phyloP scores from a whole-genome alignment of 192 early-diverging fungal genomes.

The Blastocladiella britannica region DNA sequence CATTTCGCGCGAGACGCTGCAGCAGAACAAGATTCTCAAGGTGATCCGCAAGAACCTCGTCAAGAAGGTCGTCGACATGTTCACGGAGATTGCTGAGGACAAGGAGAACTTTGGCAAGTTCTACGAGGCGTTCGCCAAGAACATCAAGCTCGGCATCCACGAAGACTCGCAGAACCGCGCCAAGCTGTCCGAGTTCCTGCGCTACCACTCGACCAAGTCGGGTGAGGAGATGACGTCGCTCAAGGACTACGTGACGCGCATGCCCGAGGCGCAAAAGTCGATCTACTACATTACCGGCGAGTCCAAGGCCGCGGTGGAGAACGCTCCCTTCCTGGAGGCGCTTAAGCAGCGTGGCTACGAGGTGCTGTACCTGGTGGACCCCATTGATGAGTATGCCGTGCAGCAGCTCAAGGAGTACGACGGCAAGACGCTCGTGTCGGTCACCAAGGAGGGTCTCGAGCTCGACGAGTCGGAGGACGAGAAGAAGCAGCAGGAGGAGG shows the following conservation, averaged over 20 bases:
- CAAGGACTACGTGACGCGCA: constrained; percentile 99
- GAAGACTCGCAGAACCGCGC: constrained; percentile 91
- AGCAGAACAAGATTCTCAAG: constrained; percentile 99
- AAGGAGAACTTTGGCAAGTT: constrained; percentile 98
- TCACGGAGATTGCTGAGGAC: constrained; percentile 89
- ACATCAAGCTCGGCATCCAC: constrained; percentile 98
- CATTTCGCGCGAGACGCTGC: constrained; percentile 99
- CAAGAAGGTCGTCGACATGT: constrained; percentile 99
- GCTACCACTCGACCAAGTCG: constrained; percentile 98
- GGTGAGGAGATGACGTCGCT: constrained; percentile 90
- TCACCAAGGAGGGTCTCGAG: constrained; percentile 98
- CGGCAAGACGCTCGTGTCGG: constrained; percentile 93
- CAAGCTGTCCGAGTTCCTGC: constrained; percentile 93
- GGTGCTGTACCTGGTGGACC: constrained; percentile 96
- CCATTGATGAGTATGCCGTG: constrained; percentile 97
- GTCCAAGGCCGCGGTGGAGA: constrained; percentile 79
- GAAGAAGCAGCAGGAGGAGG: constrained; percentile 85
- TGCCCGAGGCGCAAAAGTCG: constrained; percentile 99
- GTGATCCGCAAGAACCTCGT: constrained; percentile 98
- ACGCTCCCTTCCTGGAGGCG: constrained; percentile 93
- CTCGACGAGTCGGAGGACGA: constrained; percentile 97
- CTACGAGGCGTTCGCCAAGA: constrained; percentile 98
- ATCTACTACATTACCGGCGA: constrained; percentile 99
- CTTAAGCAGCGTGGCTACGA: constrained; percentile 99
- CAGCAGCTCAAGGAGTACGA: constrained; percentile 98